Evolutionary conservation across 805 yeast species (phyloP).

Genomic region (Yamadazyma paraphyllophila): DNA sequence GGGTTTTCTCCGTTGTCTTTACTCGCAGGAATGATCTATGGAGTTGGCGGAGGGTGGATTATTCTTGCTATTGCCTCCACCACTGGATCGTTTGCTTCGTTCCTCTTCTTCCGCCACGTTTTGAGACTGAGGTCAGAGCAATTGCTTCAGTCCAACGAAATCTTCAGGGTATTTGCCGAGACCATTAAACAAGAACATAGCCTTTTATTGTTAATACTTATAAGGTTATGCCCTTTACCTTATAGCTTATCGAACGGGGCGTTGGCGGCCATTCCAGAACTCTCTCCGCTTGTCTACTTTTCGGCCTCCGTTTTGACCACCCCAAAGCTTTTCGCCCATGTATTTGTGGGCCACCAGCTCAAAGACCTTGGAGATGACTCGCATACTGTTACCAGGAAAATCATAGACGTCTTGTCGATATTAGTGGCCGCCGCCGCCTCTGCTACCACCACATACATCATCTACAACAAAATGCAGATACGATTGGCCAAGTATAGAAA

Average conservation of each 20-base stretch:
- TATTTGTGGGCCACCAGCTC: slow-evolving; percentile 75
- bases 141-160: slow-evolving; percentile 60
- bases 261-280: slow-evolving; percentile 79
- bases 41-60: slow-evolving; percentile 78
- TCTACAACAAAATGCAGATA: slow-evolving; percentile 55
- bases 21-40: slow-evolving; percentile 78
- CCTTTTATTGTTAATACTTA: slow-evolving; percentile 62
- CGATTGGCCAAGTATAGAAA: slow-evolving; percentile 31
- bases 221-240: slow-evolving; percentile 89
- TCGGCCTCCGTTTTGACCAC: slow-evolving; percentile 73
- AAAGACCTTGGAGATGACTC: slow-evolving; percentile 62
- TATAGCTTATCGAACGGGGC: slow-evolving; percentile 93
- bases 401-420: slow-evolving; percentile 65
- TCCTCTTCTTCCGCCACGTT: slow-evolving; percentile 60
- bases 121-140: slow-evolving; percentile 56
- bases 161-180: slow-evolving; percentile 70
- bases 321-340: slow-evolving; percentile 75
- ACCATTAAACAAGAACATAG: slow-evolving; percentile 63
- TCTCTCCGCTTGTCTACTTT: slow-evolving; percentile 59
- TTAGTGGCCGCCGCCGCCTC: slow-evolving; percentile 55
- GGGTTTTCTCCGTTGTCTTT: slow-evolving; percentile 75
- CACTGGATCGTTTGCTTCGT: slow-evolving; percentile 73
- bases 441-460: slow-evolving; percentile 58
- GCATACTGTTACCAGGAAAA: slow-evolving; percentile 46
- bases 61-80: slow-evolving; percentile 67